Evolutionary conservation across 2,329 filamentous ascomycete genomes (phyloP).

Genomic region (Aspergillus awamori): DNA sequence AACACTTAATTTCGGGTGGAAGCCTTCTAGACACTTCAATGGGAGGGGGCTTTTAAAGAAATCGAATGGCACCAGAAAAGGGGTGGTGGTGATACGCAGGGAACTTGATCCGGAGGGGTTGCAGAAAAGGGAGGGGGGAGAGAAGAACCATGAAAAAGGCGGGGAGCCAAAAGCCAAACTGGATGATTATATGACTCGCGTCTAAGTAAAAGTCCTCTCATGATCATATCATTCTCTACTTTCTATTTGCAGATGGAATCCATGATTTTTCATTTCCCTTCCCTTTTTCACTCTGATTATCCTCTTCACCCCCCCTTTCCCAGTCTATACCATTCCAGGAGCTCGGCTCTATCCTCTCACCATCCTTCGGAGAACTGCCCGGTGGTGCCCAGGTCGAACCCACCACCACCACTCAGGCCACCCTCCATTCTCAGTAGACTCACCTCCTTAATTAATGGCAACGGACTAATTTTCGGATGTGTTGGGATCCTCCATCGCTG

Average conservation of each 20-base stretch:
- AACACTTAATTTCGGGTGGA: neutral
- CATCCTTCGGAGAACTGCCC: neutral
- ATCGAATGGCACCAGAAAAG: slow-evolving; percentile 13
- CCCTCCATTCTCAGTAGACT: neutral
- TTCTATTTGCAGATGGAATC: too few relatives aligned
- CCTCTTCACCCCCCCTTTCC: too few relatives aligned
- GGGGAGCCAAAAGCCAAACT: slow-evolving; percentile 14
- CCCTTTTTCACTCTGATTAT: neutral
- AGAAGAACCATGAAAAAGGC: slow-evolving; percentile 14
- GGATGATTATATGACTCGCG: neutral
- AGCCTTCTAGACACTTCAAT: slow-evolving; percentile 7
- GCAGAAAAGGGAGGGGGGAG: slow-evolving; percentile 13
- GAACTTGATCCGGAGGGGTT: slow-evolving; percentile 18
- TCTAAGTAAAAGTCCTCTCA: too few relatives aligned
- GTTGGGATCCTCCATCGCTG: neutral
- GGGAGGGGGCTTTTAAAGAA: neutral
- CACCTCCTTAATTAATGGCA: slow-evolving; percentile 2
- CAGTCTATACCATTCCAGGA: neutral
- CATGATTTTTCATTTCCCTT: too few relatives aligned
- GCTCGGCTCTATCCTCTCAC: too few relatives aligned
- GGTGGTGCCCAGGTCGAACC: neutral
- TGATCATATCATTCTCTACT: too few relatives aligned
- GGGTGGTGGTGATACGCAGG: slow-evolving; percentile 1
- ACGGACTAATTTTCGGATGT: neutral
- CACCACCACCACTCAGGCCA: neutral